Conservation (phyloP, 805 yeast species). For the Jamesozyma jinghongensis region DNA sequence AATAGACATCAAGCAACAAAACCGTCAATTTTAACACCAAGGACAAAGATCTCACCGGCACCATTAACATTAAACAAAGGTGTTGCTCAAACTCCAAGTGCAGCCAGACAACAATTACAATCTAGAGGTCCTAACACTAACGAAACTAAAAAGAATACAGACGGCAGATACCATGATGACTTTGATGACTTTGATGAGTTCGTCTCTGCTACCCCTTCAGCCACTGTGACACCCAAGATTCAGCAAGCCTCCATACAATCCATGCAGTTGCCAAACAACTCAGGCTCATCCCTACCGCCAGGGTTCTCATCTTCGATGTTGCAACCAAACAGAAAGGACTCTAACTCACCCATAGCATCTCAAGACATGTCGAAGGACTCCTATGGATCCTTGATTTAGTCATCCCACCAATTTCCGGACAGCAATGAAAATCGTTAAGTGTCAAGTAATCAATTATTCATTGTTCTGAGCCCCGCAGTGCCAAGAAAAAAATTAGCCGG, state of each 20-base stretch:
- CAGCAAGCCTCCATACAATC: background rate
- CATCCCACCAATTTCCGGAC: too few relatives aligned
- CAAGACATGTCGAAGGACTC: background rate
- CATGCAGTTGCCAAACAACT: background rate
- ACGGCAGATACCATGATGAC: slow-evolving; percentile 3
- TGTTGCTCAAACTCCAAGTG: background rate
- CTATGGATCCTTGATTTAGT: background rate
- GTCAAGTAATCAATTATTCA: too few relatives aligned
- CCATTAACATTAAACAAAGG: background rate
- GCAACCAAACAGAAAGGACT: slow-evolving; percentile 25
- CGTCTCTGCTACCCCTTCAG: slow-evolving; percentile 18
- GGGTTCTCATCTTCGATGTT: slow-evolving; percentile 34
- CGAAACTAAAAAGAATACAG: background rate
- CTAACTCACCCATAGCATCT: background rate
- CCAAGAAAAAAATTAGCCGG: too few relatives aligned
- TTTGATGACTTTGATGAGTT: slow-evolving; percentile 29
- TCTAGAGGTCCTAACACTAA: slow-evolving; percentile 1
- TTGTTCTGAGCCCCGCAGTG: too few relatives aligned
- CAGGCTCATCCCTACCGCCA: slow-evolving; percentile 29
- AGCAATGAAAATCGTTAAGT: too few relatives aligned
- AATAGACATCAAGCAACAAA: background rate
- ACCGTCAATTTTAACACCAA: slow-evolving; percentile 4
- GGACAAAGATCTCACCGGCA: background rate
- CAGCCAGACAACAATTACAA: background rate
- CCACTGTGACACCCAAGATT: slow-evolving; percentile 5